phyloP scores from a whole-genome alignment of 169 alveolate genomes.

The Eimeria falciformis region DNA sequence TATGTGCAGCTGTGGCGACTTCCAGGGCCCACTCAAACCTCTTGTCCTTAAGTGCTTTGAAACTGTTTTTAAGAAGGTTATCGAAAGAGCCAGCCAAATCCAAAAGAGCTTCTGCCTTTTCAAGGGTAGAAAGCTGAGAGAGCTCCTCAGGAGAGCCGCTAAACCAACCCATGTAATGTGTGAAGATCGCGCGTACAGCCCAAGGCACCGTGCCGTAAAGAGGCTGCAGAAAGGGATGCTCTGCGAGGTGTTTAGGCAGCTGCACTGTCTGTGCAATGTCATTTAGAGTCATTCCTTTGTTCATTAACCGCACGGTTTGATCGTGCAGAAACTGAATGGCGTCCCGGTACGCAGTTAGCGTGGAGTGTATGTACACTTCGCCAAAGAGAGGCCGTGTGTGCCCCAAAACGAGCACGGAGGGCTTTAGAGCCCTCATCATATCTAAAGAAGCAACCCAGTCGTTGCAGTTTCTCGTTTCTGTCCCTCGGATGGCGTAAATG shows the following conservation, averaged over 20 bases:
- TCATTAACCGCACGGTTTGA: conserved; percentile 70
- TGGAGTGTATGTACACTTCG: background rate
- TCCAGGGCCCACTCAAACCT: conserved; percentile 60
- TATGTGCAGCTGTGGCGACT: conserved; percentile 38
- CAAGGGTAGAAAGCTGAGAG: background rate
- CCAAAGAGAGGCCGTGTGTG: conserved; percentile 76
- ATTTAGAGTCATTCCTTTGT: conserved; percentile 27
- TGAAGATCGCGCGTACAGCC: conserved; percentile 68
- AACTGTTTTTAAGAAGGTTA: background rate
- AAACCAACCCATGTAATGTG: conserved; percentile 79
- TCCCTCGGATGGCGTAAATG: conserved; percentile 78
- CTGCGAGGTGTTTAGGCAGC: conserved; percentile 70
- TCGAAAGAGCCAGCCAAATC: conserved; percentile 24
- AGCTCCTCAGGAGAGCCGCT: conserved; percentile 62
- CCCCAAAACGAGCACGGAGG: conserved; percentile 56
- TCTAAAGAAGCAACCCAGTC: conserved; percentile 68
- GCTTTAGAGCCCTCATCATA: conserved; percentile 19
- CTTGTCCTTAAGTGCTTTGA: background rate
- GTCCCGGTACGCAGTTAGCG: conserved; percentile 69
- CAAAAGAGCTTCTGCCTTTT: conserved; percentile 2
- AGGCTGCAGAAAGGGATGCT: conserved; percentile 46
- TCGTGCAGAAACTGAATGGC: conserved; percentile 77
- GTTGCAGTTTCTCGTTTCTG: conserved; percentile 38
- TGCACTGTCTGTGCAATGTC: conserved; percentile 29
- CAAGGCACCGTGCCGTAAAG: conserved; percentile 73